Evolutionary conservation across 192 early-diverging fungal species (phyloP), one percentile per base, ranked within the genome.

Genomic region (Backusella luteola): DNA sequence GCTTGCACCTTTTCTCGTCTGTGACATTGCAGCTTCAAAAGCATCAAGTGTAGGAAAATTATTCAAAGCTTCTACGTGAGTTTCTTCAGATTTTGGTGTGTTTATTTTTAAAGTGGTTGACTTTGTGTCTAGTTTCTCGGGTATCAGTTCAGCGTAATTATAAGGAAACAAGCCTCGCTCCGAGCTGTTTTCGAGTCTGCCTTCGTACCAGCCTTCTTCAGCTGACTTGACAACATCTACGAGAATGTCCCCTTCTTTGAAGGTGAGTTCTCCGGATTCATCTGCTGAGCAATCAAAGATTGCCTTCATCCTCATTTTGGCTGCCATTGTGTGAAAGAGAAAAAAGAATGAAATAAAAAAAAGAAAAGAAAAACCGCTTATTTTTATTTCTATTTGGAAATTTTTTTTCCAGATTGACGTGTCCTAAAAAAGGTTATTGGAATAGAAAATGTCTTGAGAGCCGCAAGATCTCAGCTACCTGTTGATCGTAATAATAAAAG

Each of bases 201-300:
- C 90, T 59, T 80, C 74, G 32, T 84, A 81, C 90, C 90, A 91
- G 36, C 84, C 90, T 14, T 85, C 87, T 75, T 91, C 89, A 14
- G 79, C 76, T 2, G 88, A 84, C 42, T 84, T 74, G 17, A 68
- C 68, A 15, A 87, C 87, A 81, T 90, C 84, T 21, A 85, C 73
- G 11, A 91, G 42, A 34, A 86, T 79, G 53, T 84, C 87, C 19
- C 89, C 89, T 66, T 83, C 84, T 9, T 67, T 75, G 67, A 91
- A 91, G 0, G 88, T 80, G 63, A 91, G 84, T 73, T 91, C 90
- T 14, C 82, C 81, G 12, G 78, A 80, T 34, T 88, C 86, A 66
- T 91, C 90, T 11, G 87, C 90, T 34, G 73, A 49, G 68, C 90
- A 91, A 66, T 90, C 87, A 75, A 84, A 91, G 35, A 89, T 49